Base-by-base conservation (phyloP, 148 eudicot species). In the Silene conica region DNA sequence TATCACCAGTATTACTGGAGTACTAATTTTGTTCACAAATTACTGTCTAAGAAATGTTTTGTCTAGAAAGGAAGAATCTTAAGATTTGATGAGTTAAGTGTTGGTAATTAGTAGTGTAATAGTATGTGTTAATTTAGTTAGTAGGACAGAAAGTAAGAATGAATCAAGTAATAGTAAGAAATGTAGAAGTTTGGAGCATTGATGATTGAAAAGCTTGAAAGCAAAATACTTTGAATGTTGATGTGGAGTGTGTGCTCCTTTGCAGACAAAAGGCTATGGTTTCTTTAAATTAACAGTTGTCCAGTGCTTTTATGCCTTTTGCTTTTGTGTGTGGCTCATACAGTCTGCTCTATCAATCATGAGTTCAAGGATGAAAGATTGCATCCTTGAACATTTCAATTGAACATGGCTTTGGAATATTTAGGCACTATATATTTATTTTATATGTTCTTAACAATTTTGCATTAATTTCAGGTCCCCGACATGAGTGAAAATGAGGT, bases 11-110 rank as follows among this genome's bases (percentile, higher is more conserved):
- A n/a, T n/a, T n/a, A n/a, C n/a, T n/a, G n/a, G n/a, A n/a, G n/a
- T n/a, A n/a, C n/a, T n/a, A n/a, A n/a, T n/a, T n/a, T n/a, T n/a
- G n/a, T n/a, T n/a, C n/a, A n/a, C n/a, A n/a, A n/a, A n/a, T n/a
- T n/a, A n/a, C n/a, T n/a, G n/a, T n/a, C n/a, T n/a, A 64, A 56
- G 75, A 71, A 41, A 56, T 38, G 59, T 41, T 77, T 73, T 73
- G 69, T 46, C 16, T 15, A 63, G 11, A 58, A n/a, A 34, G 45
- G 20, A 20, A 10, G 21, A 19, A 34, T 1, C 41, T 34, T 34
- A 34, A 34, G 41, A 34, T 56, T 57, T 19, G 54, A 71, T 28
- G 45, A 41, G 70, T 65, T 72, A 20, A 71, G 70, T 8, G 19
- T 38, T 8, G n/a, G n/a, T 23, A 46, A 11, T n/a, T 73, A 60